Base-by-base conservation (phyloP, 2,329 filamentous ascomycete species). In the Zymoseptoria pseudotritici region DNA sequence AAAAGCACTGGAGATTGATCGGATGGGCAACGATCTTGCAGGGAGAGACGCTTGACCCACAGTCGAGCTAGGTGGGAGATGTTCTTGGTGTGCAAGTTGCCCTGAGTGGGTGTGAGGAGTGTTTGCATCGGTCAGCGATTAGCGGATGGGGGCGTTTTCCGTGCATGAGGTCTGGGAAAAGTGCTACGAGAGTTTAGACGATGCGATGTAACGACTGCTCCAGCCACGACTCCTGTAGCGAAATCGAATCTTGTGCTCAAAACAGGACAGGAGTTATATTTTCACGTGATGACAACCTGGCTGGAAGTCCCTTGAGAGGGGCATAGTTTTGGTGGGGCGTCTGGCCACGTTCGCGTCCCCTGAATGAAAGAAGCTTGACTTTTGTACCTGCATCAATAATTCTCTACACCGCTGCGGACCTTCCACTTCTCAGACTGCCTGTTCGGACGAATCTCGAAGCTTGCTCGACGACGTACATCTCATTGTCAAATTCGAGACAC, bases 1-100 rank as follows among this genome's bases (percentile, higher is more conserved):
- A 99, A 79, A 97, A 97, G 86, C 93, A 97, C 79, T 97, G 93
- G 93, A 90, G 91, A 79, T 82, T 95, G 73, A 95, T 96, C 71
- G 90, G 91, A 70, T 95, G 90, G 90, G 69, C 61, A 11, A 66
- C 62, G 10, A 67, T 67, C 54, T 53, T 64, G 57, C 61, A 64
- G 20, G 70, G 65, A 58, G 62, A 64, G 42, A 67, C 65, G n/a
- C 58, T 65, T 24, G 63, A 65, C 36, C 63, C 65, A n/a, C 63
- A 63, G 53, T 55, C 29, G 4, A 24, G 36, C 54, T 36, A 55
- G 29, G 5, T 20, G 53, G 42, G 54, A 13, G 19, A 56, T 4
- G 17, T 22, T 49, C 10, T 50, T 31, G 11, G 11, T n/a, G 11
- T 50, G 17, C 6, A 49, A 56, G 7, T 24, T 21, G 54, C 42